Conservation (phyloP, 345 rosid species). For the Citrus trifoliata region DNA sequence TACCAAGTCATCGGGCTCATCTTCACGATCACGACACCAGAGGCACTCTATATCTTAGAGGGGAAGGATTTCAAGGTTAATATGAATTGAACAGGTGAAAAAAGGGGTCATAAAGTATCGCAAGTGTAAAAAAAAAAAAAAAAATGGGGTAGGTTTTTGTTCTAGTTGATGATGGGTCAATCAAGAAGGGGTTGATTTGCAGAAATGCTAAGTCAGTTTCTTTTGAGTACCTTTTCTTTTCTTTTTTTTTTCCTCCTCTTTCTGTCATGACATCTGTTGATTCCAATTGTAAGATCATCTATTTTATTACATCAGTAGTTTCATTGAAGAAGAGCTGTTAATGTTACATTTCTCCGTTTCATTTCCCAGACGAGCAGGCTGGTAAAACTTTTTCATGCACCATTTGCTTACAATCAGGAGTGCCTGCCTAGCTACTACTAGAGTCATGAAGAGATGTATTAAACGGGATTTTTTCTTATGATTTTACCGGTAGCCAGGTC, state of each 20-base stretch:
- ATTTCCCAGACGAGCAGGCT: neutral
- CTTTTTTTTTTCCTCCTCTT: neutral
- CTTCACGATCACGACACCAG: constrained; percentile 60
- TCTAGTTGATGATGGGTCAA: constrained; percentile 5
- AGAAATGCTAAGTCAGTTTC: neutral
- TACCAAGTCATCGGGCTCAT: constrained; percentile 62
- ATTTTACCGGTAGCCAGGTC: neutral
- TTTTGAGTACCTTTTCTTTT: neutral
- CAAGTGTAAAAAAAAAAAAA: constrained; percentile 17
- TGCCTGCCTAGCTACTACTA: neutral
- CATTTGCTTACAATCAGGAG: neutral
- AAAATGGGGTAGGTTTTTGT: constrained; percentile 25
- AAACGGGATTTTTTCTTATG: neutral
- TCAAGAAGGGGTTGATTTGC: constrained; percentile 2
- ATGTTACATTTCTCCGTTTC: neutral
- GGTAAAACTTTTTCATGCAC: neutral
- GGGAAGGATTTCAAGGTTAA: neutral
- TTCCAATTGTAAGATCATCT: neutral
- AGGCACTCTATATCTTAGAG: constrained; percentile 73
- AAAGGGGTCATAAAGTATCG: neutral
- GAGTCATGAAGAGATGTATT: neutral
- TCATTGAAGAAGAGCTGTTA: neutral
- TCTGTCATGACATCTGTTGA: neutral
- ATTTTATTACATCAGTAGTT: neutral
- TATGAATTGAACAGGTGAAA: constrained; percentile 8